These are phyloP conservation scores for Fennellomyces sp. DNA, from an alignment of 371 early-diverging fungal species.

Conservation along the genomic window DNA sequence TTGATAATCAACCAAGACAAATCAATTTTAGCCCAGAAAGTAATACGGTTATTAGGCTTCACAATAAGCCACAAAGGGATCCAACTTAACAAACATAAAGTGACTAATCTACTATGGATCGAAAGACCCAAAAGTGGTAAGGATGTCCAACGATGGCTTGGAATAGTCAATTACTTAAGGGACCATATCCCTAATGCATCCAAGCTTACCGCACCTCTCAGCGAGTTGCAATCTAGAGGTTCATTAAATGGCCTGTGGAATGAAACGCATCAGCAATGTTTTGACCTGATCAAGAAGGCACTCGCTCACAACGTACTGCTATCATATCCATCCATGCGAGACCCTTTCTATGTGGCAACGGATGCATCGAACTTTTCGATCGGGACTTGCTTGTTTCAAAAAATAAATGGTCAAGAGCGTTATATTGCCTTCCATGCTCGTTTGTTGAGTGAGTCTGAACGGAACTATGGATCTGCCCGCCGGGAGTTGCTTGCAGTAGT, in stretches of 20 bases:
- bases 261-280: conserved; percentile 1
- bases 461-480: conserved; percentile 10
- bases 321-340: conserved; percentile 18
- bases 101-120: conserved; percentile 13
- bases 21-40: conserved; percentile 4
- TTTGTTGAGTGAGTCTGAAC: conserved; percentile 1
- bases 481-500: conserved; percentile 18
- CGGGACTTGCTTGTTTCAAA: conserved; percentile 34
- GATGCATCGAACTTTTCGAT: conserved; percentile 46
- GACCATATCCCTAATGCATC: conserved; percentile 22
- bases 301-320: neutral
- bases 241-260: conserved; percentile 11
- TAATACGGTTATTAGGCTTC: conserved; percentile 16
- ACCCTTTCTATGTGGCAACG: conserved; percentile 34
- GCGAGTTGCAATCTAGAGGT: conserved; percentile 13
- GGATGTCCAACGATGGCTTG: conserved; percentile 22
- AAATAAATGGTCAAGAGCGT: neutral
- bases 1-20: conserved; percentile 23
- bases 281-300: conserved; percentile 9
- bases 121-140: conserved; percentile 11
- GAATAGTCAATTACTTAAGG: conserved; percentile 27
- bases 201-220: conserved; percentile 19
- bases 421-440: conserved; percentile 24
- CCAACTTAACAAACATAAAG: conserved; percentile 8
- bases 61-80: conserved; percentile 14